These are phyloP conservation scores for Penicillium flavigenum DNA, from an alignment of 495 filamentous ascomycete species.

Conservation along the genomic window DNA sequence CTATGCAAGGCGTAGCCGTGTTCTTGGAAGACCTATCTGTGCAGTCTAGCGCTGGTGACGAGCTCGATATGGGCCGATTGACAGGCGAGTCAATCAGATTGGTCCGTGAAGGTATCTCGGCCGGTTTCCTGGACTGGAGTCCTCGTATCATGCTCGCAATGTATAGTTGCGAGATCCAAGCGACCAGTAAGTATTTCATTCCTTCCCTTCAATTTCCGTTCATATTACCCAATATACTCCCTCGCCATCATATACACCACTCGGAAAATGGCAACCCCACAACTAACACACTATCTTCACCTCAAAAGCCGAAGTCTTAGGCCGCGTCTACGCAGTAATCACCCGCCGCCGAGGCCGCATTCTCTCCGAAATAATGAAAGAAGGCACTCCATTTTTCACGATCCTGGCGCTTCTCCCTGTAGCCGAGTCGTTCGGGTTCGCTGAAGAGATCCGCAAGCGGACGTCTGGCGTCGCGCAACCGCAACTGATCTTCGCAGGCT, in stretches of 20 bases:
- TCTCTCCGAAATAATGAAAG: slow-evolving; percentile 84
- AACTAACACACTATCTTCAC: slow-evolving; percentile 19
- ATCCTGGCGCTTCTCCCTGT: slow-evolving; percentile 84
- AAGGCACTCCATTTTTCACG: slow-evolving; percentile 94
- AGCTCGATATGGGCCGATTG: slow-evolving; percentile 75
- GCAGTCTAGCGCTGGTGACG: slow-evolving; percentile 50
- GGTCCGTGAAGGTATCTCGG: slow-evolving; percentile 77
- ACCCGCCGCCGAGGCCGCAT: slow-evolving; percentile 88
- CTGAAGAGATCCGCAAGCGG: slow-evolving; percentile 91
- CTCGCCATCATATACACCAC: background rate
- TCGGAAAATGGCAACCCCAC: background rate
- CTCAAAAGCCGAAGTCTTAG: slow-evolving; percentile 79
- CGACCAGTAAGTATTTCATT: slow-evolving; percentile 65
- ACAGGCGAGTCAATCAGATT: slow-evolving; percentile 90
- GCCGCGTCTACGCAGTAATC: slow-evolving; percentile 89
- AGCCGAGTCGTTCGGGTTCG: slow-evolving; percentile 93
- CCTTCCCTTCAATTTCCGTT: background rate
- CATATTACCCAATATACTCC: background rate
- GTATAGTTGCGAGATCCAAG: slow-evolving; percentile 97
- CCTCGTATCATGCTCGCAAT: slow-evolving; percentile 93
- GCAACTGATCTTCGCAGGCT: slow-evolving; percentile 90
- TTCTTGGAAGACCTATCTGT: slow-evolving; percentile 80
- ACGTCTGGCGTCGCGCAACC: slow-evolving; percentile 88
- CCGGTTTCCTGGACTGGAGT: slow-evolving; percentile 93
- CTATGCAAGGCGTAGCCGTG: slow-evolving; percentile 88